Evolutionary conservation across 371 early-diverging fungal species (phyloP), one percentile per base, ranked within the genome.

Genomic region (Mucor circinelloides): DNA sequence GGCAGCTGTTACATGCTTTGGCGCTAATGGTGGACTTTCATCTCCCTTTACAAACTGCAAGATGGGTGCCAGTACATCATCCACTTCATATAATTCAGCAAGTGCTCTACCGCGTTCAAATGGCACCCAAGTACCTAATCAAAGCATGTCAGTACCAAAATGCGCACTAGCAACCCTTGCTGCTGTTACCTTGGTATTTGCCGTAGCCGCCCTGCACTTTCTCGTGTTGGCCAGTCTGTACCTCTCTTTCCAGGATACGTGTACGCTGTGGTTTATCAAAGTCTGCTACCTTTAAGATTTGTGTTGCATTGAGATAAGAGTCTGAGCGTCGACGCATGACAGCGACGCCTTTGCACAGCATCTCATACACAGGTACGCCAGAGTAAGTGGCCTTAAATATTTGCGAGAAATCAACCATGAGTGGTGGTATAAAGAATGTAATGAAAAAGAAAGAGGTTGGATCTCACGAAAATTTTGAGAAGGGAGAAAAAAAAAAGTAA

Each of bases 121-220:
- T 0, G 97, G 97, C 7, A 97, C 89, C 95, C 87, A 87, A 52
- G 87, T 87, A 17, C 87, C 87, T 87, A 40, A 75, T 54, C 3
- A 52, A 27, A 15, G 23, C 23, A 56, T 57, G 6, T 32, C 57
- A 1, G 52, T 17, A 25, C 4, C 25, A 2, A 32, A 25, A 17
- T 19, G 30, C 6, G 21, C n/a, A 27, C n/a, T 31, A n/a, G n/a
- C n/a, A n/a, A n/a, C n/a, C n/a, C n/a, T n/a, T n/a, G n/a, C n/a
- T n/a, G n/a, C 1, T 17, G 7, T 87, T 95, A 66, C 97, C 97
- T 81, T 96, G 95, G 68, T 94, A 95, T 80, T 95, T 95, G 42
- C 97, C 97, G 60, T 96, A 95, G 6, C 97, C 97, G 7, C 97
- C 97, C 77, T 96, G 96, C 13, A 97, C 91, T 75, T 95, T 95